These are phyloP conservation scores for Eucalyptus tenuipes DNA, from an alignment of 345 rosid species.

Conservation along the genomic window DNA sequence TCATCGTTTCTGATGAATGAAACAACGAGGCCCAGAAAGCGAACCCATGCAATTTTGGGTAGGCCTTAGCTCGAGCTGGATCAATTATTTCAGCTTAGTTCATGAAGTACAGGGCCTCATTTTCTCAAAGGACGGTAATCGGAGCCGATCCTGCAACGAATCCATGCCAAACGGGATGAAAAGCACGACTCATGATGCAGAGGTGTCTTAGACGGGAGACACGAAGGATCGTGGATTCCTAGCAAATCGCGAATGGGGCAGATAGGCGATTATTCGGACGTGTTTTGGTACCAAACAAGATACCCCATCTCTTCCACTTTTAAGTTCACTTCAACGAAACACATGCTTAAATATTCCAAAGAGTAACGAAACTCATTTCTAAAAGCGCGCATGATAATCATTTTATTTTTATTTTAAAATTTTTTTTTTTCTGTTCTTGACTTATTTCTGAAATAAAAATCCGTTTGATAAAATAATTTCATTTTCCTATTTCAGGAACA, in stretches of 20 bases:
- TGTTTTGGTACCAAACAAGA: not conserved
- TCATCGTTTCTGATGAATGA: not conserved
- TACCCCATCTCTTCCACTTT: not conserved
- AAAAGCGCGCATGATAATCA: accelerated
- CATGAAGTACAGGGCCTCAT: not conserved
- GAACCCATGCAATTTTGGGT: not conserved
- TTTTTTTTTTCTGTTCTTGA: accelerated
- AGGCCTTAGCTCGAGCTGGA: not conserved
- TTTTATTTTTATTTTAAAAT: too few relatives aligned
- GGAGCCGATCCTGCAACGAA: not conserved
- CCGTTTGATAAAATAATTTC: too few relatives aligned
- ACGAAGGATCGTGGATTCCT: not conserved
- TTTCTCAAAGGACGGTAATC: not conserved
- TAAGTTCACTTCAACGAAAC: too few relatives aligned
- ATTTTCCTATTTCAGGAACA: accelerated
- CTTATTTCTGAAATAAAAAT: accelerated
- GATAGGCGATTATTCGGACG: too few relatives aligned
- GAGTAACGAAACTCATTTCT: too few relatives aligned
- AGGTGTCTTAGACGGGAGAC: not conserved
- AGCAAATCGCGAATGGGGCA: not conserved
- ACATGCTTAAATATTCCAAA: too few relatives aligned
- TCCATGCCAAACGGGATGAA: not conserved
- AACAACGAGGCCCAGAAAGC: not conserved
- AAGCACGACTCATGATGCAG: not conserved
- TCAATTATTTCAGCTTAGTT: not conserved